phyloP scores from a whole-genome alignment of 768 basidiomycete species.

The Boletus speciosus region DNA sequence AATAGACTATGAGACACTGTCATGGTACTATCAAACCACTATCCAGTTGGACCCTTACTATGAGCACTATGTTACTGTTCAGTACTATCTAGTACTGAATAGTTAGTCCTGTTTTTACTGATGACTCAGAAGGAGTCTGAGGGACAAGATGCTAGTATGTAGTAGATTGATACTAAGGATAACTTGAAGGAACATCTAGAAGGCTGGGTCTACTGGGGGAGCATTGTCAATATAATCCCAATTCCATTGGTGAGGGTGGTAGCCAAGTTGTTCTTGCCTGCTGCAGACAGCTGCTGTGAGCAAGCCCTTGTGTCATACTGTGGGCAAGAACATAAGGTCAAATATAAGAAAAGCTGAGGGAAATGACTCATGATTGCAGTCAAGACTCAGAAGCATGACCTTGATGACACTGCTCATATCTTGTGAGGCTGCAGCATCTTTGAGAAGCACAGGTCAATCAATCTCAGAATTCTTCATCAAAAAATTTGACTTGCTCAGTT shows the following conservation, averaged over 20 bases:
- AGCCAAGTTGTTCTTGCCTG: slow-evolving; percentile 82
- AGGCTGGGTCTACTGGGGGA: too few relatives aligned
- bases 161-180: too few relatives aligned
- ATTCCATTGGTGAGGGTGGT: slow-evolving; percentile 45
- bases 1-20: too few relatives aligned
- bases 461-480: slow-evolving; percentile 46
- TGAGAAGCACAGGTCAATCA: slow-evolving; percentile 74
- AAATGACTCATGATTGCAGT: slow-evolving; percentile 76
- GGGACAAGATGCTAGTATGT: too few relatives aligned
- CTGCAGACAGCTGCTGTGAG: slow-evolving; percentile 79
- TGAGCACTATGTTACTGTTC: too few relatives aligned
- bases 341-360: slow-evolving; percentile 6
- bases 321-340: slow-evolving; percentile 6
- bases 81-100: too few relatives aligned
- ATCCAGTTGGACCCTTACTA: too few relatives aligned
- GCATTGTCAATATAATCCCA: too few relatives aligned
- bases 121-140: too few relatives aligned
- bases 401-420: slow-evolving; percentile 58
- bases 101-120: too few relatives aligned
- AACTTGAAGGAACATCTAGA: too few relatives aligned
- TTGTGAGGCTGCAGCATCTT: slow-evolving; percentile 29
- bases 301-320: slow-evolving; percentile 88
- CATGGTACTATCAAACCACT: too few relatives aligned
- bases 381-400: slow-evolving; percentile 86
- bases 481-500: slow-evolving; percentile 78